Base-by-base conservation (phyloP, 306 rosid species). In the Adenanthera pavonina region DNA sequence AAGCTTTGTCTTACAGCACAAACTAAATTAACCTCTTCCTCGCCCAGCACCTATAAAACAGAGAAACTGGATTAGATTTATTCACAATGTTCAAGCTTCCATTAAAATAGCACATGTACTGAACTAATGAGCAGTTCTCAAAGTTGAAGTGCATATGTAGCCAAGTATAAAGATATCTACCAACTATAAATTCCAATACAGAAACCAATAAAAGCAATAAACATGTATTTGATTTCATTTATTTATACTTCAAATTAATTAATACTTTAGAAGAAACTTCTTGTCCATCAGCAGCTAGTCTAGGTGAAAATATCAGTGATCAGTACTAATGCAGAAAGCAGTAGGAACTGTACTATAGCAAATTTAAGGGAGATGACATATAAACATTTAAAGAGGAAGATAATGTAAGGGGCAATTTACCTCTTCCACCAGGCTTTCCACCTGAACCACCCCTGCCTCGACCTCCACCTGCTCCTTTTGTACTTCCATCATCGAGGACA, bases 401-500 rank as follows among this genome's bases (percentile, higher is more conserved):
- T 46, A 41, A 46, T 60, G 7, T 19, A 82, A 66, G 76, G 48
- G 72, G 75, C 69, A 68, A 69, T 40, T 89, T 84, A 96, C 99
- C 99, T 92, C 97, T 84, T 85, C 93, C 96, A 74, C 98, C 90
- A 2, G 95, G 49, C 82, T 86, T 93, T 72, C 94, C 97, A 70
- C 97, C 93, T 3, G 90, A 79, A 14, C 98, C 97, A 65, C 94
- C 95, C 80, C 90, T 93, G 80, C 99, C 99, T 36, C 99, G 93
- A 79, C 99, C 97, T 69, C 93, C 30, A 25, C 30, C 90, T 10
- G 78, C 75, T 78, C 97, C 98, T 82, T 86, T 95, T 76, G 97
- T 69, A 79, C 90, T 79, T 51, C 94, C 93, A 70, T 95, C 99
- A 49, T 95, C 98, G 17, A 93, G 33, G 75, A 97, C 98, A 64